Evolutionary conservation across 306 rosid species (phyloP).

Genomic region (Castanospermum australe): DNA sequence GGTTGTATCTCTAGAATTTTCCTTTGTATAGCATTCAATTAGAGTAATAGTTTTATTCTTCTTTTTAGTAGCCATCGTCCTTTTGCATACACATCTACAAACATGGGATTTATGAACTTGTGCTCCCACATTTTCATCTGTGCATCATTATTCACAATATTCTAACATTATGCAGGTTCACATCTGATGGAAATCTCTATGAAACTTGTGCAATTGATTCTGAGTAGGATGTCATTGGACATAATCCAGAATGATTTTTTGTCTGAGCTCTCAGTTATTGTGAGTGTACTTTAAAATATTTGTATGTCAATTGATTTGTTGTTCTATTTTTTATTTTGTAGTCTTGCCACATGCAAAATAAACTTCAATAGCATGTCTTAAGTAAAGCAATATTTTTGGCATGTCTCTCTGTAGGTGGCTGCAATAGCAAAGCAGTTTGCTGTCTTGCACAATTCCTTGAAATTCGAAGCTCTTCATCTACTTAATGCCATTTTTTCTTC

Average conservation of each 20-base stretch:
- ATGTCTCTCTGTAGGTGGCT: slow-evolving; percentile 51
- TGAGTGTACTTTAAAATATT: slow-evolving; percentile 40
- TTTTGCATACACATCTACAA: not conserved
- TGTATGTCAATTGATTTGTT: not conserved
- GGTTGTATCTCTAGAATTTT: not conserved
- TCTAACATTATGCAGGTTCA: slow-evolving; percentile 60
- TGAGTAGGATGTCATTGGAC: slow-evolving; percentile 56
- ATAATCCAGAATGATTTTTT: slow-evolving; percentile 38
- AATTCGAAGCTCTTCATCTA: slow-evolving; percentile 81
- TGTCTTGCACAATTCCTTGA: slow-evolving; percentile 66
- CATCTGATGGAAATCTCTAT: slow-evolving; percentile 59
- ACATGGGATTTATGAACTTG: not conserved
- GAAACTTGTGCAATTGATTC: slow-evolving; percentile 63
- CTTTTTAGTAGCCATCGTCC: slow-evolving; percentile 1
- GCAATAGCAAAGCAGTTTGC: slow-evolving; percentile 73
- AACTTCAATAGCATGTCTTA: not conserved
- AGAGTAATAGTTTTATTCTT: not conserved
- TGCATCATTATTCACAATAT: slow-evolving; percentile 20
- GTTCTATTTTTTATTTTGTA: slow-evolving; percentile 13
- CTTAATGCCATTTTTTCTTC: slow-evolving; percentile 62
- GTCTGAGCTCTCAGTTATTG: slow-evolving; percentile 67
- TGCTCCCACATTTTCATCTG: slow-evolving; percentile 16
- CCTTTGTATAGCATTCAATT: not conserved
- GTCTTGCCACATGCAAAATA: slow-evolving; percentile 15
- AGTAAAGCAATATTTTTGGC: not conserved